These are phyloP conservation scores for Chlorella ohadii DNA, from an alignment of 139 green algal species.

Conservation along the genomic window DNA sequence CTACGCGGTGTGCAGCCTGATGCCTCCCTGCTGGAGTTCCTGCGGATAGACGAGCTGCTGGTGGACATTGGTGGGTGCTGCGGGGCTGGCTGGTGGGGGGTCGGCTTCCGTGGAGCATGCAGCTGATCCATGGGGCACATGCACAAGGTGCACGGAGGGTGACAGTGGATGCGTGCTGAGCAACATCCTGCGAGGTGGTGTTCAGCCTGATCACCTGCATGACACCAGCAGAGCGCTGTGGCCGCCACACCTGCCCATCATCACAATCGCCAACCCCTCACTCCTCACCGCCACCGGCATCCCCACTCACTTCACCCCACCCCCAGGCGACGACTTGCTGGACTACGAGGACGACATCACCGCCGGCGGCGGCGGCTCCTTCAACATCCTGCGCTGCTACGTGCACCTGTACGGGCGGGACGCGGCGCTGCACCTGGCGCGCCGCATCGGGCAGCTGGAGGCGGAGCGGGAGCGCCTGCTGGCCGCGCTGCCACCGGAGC, in stretches of 20 bases:
- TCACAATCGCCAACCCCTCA: background rate
- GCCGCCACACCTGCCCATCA: too few relatives aligned
- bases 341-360: conserved; percentile 83
- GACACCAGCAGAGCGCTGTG: too few relatives aligned
- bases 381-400: conserved; percentile 75
- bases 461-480: conserved; percentile 50
- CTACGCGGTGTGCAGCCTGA: conserved; percentile 60
- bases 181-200: too few relatives aligned
- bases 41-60: conserved; percentile 77
- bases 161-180: too few relatives aligned
- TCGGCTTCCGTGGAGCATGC: too few relatives aligned
- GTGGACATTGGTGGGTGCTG: conserved; percentile 72
- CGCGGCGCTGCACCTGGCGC: conserved; percentile 49
- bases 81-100: too few relatives aligned
- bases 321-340: conserved; percentile 71
- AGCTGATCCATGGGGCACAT: too few relatives aligned
- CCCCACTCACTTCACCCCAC: background rate
- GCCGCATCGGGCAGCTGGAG: conserved; percentile 30
- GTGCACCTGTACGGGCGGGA: conserved; percentile 55
- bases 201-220: too few relatives aligned
- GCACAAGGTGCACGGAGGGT: too few relatives aligned
- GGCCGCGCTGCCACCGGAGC: conserved; percentile 32
- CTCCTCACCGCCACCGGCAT: background rate
- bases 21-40: conserved; percentile 66
- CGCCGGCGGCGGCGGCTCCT: conserved; percentile 57